A percentile compares a stretch with the other conserved stretches of the same genome.
Conservation (phyloP, 305 asterid species). For the Rubia tinctorum region DNA sequence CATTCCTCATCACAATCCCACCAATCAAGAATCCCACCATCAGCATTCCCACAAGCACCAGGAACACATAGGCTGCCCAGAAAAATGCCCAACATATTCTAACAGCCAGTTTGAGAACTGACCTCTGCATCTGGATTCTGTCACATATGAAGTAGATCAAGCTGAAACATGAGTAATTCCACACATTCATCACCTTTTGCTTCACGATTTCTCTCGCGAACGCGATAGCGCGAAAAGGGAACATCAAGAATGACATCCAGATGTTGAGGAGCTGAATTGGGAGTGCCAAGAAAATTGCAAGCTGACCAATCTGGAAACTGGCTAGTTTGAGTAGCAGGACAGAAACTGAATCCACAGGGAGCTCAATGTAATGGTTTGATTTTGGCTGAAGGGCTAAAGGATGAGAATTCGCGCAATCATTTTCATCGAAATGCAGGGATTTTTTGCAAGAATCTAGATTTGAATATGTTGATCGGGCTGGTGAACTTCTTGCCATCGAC, state of each 20-base stretch:
- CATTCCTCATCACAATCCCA: constrained; percentile 29
- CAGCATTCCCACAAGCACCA: constrained; percentile 39
- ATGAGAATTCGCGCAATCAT: constrained; percentile 17
- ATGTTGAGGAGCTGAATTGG: constrained; percentile 32
- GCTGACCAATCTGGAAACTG: constrained; percentile 35
- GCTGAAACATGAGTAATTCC: constrained; percentile 20
- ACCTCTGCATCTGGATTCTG: constrained; percentile 26
- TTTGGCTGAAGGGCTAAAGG: constrained; percentile 4
- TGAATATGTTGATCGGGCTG: constrained; percentile 12
- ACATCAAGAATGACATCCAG: constrained; percentile 30
- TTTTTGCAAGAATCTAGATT: constrained; percentile 12
- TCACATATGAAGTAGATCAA: constrained; percentile 26
- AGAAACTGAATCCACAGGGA: constrained; percentile 24
- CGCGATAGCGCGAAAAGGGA: constrained; percentile 37
- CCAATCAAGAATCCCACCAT: constrained; percentile 39
- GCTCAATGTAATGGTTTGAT: constrained; percentile 16
- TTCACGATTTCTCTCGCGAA: constrained; percentile 27
- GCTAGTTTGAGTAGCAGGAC: constrained; percentile 31
- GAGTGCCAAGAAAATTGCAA: constrained; percentile 33
- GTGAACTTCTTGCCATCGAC: constrained; percentile 38
- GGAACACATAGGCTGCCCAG: constrained; percentile 40
- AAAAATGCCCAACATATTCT: constrained; percentile 38
- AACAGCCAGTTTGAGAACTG: constrained; percentile 29
- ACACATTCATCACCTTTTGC: constrained; percentile 28
- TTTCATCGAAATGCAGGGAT: constrained; percentile 10